A percentile compares a stretch with the other conserved stretches of the same genome.
Evolutionary conservation across 2,329 filamentous ascomycete species (phyloP).

Genomic region (Coniella lustricola): DNA sequence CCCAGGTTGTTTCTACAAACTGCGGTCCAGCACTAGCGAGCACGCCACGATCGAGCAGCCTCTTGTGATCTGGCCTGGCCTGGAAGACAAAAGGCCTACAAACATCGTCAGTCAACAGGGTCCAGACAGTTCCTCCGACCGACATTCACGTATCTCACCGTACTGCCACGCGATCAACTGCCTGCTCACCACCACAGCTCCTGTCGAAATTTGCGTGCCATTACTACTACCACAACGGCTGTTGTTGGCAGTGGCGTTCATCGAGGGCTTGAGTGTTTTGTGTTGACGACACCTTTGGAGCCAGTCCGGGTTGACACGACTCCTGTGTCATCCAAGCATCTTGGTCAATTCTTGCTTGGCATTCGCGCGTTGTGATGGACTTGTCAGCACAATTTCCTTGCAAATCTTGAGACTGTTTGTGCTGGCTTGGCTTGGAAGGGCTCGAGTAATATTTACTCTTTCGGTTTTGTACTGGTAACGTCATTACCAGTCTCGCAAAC

Average conservation of each 20-base stretch:
- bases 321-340: background rate
- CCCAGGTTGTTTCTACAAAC: too few relatives aligned
- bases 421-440: constrained; percentile 4
- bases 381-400: background rate
- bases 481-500: background rate
- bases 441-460: background rate
- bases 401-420: background rate
- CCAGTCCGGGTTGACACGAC: background rate
- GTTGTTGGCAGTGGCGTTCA: too few relatives aligned
- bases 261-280: too few relatives aligned
- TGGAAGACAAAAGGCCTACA: too few relatives aligned
- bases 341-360: background rate
- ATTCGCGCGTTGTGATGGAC: constrained; percentile 2
- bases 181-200: background rate
- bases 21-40: too few relatives aligned
- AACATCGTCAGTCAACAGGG: too few relatives aligned
- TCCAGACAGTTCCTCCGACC: too few relatives aligned
- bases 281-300: background rate
- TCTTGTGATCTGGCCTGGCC: too few relatives aligned
- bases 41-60: too few relatives aligned
- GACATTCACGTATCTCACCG: too few relatives aligned
- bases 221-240: background rate
- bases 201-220: background rate
- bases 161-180: too few relatives aligned
- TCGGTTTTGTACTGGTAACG: background rate